A percentile compares a stretch with the other conserved stretches of the same genome.
Evolutionary conservation across 257 asterid species (phyloP).

Genomic region (Primulina eburnea): DNA sequence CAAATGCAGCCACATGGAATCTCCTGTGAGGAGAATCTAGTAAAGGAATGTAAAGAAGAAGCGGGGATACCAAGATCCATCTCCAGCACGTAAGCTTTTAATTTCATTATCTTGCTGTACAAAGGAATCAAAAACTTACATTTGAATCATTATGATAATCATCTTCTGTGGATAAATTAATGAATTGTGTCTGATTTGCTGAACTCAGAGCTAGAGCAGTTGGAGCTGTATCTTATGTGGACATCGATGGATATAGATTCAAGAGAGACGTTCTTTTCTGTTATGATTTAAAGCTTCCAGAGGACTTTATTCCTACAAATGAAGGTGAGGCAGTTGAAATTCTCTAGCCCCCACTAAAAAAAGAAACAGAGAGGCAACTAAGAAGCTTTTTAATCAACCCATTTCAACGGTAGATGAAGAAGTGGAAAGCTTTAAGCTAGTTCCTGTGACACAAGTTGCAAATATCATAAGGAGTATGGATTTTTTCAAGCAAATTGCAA

Average conservation of each 20-base stretch:
- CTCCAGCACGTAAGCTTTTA: slow-evolving; percentile 53
- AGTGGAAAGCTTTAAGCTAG: slow-evolving; percentile 81
- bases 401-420: slow-evolving; percentile 64
- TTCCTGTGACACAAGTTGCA: slow-evolving; percentile 64
- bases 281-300: slow-evolving; percentile 87
- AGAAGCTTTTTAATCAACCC: slow-evolving; percentile 3
- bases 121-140: background rate
- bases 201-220: slow-evolving; percentile 68
- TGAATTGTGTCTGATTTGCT: slow-evolving; percentile 20
- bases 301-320: slow-evolving; percentile 60
- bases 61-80: slow-evolving; percentile 83
- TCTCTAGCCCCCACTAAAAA: background rate
- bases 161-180: slow-evolving; percentile 3
- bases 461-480: slow-evolving; percentile 52
- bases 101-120: background rate
- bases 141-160: background rate
- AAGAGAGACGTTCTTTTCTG: slow-evolving; percentile 95
- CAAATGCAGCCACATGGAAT: slow-evolving; percentile 74
- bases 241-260: slow-evolving; percentile 68
- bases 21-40: slow-evolving; percentile 73
- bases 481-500: slow-evolving; percentile 73
- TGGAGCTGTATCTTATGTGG: slow-evolving; percentile 83
- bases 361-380: too few relatives aligned
- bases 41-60: slow-evolving; percentile 93
- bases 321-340: slow-evolving; percentile 48